Evolutionary conservation across 192 early-diverging fungal genomes (phyloP), one percentile per base, ranked within the genome.

Genomic region (Geranomyces variabilis): DNA sequence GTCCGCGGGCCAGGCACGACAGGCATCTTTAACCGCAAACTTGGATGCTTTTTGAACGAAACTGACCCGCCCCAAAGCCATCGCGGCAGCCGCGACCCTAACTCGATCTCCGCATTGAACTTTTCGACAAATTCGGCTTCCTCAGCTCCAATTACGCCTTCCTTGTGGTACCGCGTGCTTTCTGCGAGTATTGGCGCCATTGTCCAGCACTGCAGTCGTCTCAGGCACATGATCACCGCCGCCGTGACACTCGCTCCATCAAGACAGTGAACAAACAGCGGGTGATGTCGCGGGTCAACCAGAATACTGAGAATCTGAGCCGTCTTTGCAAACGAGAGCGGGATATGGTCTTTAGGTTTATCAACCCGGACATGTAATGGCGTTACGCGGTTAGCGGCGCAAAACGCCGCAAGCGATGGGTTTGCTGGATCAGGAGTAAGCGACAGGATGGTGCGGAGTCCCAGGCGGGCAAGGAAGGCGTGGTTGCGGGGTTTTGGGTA

Each of bases 181-280:
- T 82, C 57, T 17, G 49, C 70, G 34, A 47, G 15, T 17, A 86
- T 82, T 24, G 86, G 87, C 10, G 91, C 81, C 29, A 88, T 72
- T 13, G 86, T 89, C 96, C 96, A 98, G 70, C 91, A 85, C 82
- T 96, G 93, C 49, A 99, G 75, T 68, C 93, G 96, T 36, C 96
- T 86, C 67, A 99, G 68, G 75, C 93, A 94, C 71, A 92, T 89
- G 14, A 96, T 77, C 1, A 93, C 85, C 2, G 94, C 76, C 0
- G 92, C 92, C 1, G 93, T 96, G 34, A 95, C 92, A 65, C 91
- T 85, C 1, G 91, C 87, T 13, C 95, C 95, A 73, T 97, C 93
- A 31, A 93, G 76, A 70, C 95, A 97, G 75, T 99, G 96, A 5
- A 99, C 66, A 73, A 92, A 97, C 26, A 96, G 66, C 0, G 95